These are phyloP conservation scores for Trametes pubescens DNA, from an alignment of 1,284 basidiomycete genomes.

Conservation along the genomic window DNA sequence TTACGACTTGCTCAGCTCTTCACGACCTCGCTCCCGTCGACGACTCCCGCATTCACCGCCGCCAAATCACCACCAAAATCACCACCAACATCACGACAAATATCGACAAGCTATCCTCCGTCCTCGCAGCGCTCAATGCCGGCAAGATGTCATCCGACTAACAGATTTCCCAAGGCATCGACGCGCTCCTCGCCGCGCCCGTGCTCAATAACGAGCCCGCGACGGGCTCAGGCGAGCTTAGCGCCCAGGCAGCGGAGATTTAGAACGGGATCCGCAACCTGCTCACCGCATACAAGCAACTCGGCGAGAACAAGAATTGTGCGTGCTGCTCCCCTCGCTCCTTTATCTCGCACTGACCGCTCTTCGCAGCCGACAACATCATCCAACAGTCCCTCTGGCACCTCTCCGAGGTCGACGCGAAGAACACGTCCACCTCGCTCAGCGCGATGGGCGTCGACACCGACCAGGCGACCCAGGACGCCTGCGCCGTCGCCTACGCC, in stretches of 20 bases:
- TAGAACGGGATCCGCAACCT: conserved; percentile 57
- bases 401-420: conserved; percentile 58
- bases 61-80: too few species aligned
- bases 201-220: conserved; percentile 54
- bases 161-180: conserved; percentile 59
- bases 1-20: too few species aligned
- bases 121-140: conserved; percentile 68
- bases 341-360: not conserved
- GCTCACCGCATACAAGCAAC: conserved; percentile 59
- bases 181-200: conserved; percentile 56
- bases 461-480: conserved; percentile 57
- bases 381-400: conserved; percentile 72
- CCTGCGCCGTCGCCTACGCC: conserved; percentile 54
- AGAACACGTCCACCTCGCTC: conserved; percentile 44
- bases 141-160: conserved; percentile 69
- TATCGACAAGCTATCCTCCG: conserved; percentile 67
- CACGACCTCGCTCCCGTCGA: too few species aligned
- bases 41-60: too few species aligned
- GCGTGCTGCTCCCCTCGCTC: conserved; percentile 21
- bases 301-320: conserved; percentile 66
- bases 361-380: conserved; percentile 61
- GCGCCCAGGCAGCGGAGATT: conserved; percentile 58
- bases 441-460: conserved; percentile 43
- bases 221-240: conserved; percentile 52
- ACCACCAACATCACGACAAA: not conserved